Percentiles rank a stretch among this genome's conserved stretches.
Conservation (phyloP, 805 yeast species). For the Saccharomycopsis sp. region DNA sequence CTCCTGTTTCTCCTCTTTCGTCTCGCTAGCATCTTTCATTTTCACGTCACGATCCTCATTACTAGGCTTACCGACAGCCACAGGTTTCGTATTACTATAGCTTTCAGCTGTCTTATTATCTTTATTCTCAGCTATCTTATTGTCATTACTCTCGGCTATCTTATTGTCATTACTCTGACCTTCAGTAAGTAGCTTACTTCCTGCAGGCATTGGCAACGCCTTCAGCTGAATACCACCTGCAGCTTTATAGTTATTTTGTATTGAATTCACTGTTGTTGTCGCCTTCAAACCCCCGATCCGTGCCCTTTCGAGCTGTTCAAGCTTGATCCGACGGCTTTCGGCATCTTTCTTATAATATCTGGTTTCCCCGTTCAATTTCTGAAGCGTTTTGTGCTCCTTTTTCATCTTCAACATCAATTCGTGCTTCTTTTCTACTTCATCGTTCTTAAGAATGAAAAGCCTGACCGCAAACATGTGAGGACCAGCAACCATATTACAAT, state of each 20-base stretch:
- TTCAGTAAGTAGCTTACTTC: too few species aligned
- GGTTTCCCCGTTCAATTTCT: not conserved
- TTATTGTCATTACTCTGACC: too few species aligned
- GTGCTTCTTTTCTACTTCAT: constrained; percentile 48
- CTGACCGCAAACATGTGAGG: constrained; percentile 78
- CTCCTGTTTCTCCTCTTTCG: constrained; percentile 10
- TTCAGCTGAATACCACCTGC: too few species aligned
- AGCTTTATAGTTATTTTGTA: constrained; percentile 22
- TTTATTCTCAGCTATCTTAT: too few species aligned
- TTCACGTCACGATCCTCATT: constrained; percentile 11
- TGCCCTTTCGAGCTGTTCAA: constrained; percentile 16
- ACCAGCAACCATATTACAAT: constrained; percentile 64
- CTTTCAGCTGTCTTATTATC: too few species aligned
- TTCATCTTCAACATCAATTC: constrained; percentile 31
- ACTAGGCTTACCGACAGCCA: too few species aligned
- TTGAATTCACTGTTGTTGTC: constrained; percentile 22
- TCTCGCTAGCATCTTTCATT: constrained; percentile 24
- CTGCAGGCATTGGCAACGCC: too few species aligned
- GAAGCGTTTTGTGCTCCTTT: constrained; percentile 24
- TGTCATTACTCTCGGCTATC: too few species aligned
- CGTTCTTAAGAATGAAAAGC: constrained; percentile 80
- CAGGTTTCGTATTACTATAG: too few species aligned
- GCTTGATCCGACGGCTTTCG: not conserved
- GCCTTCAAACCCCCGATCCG: constrained; percentile 17
- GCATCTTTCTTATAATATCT: constrained; percentile 2